These are phyloP conservation scores for Penicillium dipodomyicola DNA, from an alignment of 495 filamentous ascomycete genomes.

Conservation along the genomic window DNA sequence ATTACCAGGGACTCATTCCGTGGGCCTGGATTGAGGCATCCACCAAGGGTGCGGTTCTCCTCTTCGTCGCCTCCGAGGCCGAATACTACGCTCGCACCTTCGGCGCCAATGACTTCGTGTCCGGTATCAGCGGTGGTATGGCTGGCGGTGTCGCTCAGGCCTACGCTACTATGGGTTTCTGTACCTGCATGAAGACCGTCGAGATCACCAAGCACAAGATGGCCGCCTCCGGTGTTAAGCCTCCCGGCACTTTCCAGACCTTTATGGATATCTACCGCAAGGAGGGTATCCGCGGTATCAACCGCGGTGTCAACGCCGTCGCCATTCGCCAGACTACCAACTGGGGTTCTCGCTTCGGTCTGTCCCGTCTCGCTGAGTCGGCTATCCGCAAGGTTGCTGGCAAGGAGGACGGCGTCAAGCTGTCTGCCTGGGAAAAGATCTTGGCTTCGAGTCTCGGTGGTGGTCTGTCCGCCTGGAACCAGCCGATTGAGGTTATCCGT, in stretches of 20 bases:
- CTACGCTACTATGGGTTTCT: constrained; percentile 99
- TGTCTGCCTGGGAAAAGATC: constrained; percentile 83
- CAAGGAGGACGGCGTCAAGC: constrained; percentile 76
- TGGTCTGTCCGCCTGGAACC: constrained; percentile 96
- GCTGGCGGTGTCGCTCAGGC: constrained; percentile 93
- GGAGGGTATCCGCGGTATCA: constrained; percentile 95
- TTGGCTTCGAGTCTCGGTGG: constrained; percentile 83
- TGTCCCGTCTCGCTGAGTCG: constrained; percentile 84
- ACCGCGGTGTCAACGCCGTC: constrained; percentile 96
- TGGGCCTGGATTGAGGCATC: constrained; percentile 99
- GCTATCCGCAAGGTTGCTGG: constrained; percentile 76
- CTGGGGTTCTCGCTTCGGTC: constrained; percentile 95
- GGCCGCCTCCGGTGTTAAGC: constrained; percentile 76
- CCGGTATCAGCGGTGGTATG: constrained; percentile 90
- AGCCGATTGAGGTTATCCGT: constrained; percentile 98
- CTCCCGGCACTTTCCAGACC: constrained; percentile 82
- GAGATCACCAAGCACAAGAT: constrained; percentile 99
- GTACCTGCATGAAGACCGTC: constrained; percentile 99
- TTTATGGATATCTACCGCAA: constrained; percentile 96
- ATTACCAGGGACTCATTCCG: constrained; percentile 99
- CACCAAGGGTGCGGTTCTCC: constrained; percentile 97
- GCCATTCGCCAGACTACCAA: constrained; percentile 99
- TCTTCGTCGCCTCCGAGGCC: constrained; percentile 98
- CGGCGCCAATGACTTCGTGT: constrained; percentile 81
- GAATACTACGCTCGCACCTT: constrained; percentile 83